These are phyloP conservation scores for Kuraishia hungarica DNA, from an alignment of 805 yeast genomes.

Conservation along the genomic window DNA sequence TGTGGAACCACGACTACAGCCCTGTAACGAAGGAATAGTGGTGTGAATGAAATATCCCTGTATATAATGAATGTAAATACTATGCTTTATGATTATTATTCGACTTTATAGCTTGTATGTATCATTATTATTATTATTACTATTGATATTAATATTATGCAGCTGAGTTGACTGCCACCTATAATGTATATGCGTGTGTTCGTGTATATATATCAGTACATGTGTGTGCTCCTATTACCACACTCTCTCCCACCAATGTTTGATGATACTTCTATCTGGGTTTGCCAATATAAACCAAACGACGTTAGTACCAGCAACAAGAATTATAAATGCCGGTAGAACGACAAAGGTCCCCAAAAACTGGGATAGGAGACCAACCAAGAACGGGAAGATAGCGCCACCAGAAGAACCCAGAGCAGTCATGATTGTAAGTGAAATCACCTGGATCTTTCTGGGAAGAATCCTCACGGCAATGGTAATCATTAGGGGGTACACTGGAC, in stretches of 20 bases:
- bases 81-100: background rate
- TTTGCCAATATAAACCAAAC: constrained; percentile 37
- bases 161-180: background rate
- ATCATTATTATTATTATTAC: too few relatives aligned
- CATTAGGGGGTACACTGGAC: constrained; percentile 58
- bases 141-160: background rate
- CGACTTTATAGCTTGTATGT: background rate
- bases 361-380: constrained; percentile 42
- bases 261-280: constrained; percentile 24
- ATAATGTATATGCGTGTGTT: background rate
- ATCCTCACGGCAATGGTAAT: constrained; percentile 33
- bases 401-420: constrained; percentile 52
- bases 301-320: constrained; percentile 24
- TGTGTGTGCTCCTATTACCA: constrained; percentile 5
- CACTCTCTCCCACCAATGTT: constrained; percentile 16
- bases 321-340: constrained; percentile 35
- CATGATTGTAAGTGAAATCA: constrained; percentile 38
- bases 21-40: constrained; percentile 8
- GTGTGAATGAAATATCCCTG: background rate
- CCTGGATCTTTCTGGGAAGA: constrained; percentile 43
- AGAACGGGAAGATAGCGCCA: constrained; percentile 47
- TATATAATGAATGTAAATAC: background rate
- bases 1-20: constrained; percentile 62
- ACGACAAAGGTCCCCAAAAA: constrained; percentile 37
- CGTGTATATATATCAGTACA: background rate